Evolutionary conservation across 495 filamentous ascomycete genomes (phyloP).

Genomic region (Xylaria grammica): DNA sequence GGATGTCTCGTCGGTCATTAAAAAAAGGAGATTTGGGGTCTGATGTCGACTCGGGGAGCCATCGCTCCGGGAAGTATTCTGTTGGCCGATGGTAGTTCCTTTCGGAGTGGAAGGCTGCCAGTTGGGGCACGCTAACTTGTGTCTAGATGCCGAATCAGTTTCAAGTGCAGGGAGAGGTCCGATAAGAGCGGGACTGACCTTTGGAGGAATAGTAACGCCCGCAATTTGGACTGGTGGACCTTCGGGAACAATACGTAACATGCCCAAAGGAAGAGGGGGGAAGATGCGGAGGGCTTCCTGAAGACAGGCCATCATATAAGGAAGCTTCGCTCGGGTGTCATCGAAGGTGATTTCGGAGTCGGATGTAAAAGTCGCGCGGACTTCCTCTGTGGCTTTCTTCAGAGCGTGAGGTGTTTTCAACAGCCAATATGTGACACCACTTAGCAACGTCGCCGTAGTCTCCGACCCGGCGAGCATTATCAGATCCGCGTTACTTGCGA

Average conservation of each 20-base stretch:
- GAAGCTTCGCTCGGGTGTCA: slow-evolving; percentile 48
- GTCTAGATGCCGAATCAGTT: slow-evolving; percentile 30
- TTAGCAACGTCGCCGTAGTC: slow-evolving; percentile 64
- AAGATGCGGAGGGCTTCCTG: slow-evolving; percentile 66
- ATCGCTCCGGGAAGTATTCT: slow-evolving; percentile 53
- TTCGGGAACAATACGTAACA: slow-evolving; percentile 47
- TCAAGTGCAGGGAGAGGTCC: slow-evolving; percentile 5
- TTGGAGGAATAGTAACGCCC: slow-evolving; percentile 54
- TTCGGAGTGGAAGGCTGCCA: slow-evolving; percentile 45
- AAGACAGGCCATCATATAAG: slow-evolving; percentile 63
- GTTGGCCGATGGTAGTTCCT: slow-evolving; percentile 51
- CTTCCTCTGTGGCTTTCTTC: slow-evolving; percentile 55
- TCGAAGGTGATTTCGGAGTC: slow-evolving; percentile 58
- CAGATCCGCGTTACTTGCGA: slow-evolving; percentile 49
- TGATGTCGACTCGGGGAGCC: slow-evolving; percentile 48
- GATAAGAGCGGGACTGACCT: slow-evolving; percentile 30
- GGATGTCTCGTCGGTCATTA: slow-evolving; percentile 41
- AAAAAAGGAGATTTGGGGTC: slow-evolving; percentile 37
- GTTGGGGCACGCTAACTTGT: slow-evolving; percentile 46
- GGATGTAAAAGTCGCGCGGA: slow-evolving; percentile 54
- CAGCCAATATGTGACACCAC: slow-evolving; percentile 59
- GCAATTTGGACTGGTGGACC: slow-evolving; percentile 43
- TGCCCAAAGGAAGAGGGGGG: slow-evolving; percentile 55
- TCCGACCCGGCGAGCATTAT: slow-evolving; percentile 63
- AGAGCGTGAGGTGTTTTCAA: slow-evolving; percentile 51